Evolutionary conservation across 306 rosid genomes (phyloP).

Genomic region (Acmispon strigosus): DNA sequence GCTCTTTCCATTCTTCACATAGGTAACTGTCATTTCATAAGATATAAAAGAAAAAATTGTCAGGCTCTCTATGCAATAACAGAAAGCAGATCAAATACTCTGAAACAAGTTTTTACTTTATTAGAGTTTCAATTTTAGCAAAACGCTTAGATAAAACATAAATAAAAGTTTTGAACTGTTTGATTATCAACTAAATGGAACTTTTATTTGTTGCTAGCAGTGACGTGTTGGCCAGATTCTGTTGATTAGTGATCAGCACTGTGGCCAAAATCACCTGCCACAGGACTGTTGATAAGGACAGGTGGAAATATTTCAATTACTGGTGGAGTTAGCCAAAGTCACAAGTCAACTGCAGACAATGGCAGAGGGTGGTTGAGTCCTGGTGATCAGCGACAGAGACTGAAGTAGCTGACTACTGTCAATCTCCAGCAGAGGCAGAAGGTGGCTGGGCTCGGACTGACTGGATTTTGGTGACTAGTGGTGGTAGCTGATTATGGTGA

Average conservation of each 20-base stretch:
- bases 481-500: too few species aligned
- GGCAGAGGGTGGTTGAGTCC: too few species aligned
- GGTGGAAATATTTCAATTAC: not conserved
- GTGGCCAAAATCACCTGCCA: not conserved
- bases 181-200: not conserved
- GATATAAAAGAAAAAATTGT: not conserved
- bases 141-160: not conserved
- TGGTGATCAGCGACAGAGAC: too few species aligned
- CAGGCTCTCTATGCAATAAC: not conserved
- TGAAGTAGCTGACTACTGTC: too few species aligned
- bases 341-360: not conserved
- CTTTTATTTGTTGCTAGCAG: not conserved
- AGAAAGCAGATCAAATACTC: constrained; percentile 9
- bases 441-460: too few species aligned
- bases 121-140: not conserved
- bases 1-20: constrained; percentile 74
- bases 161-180: not conserved
- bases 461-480: too few species aligned
- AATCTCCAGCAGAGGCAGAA: too few species aligned
- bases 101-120: not conserved
- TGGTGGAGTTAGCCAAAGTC: not conserved
- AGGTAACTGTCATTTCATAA: constrained; percentile 46
- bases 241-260: not conserved
- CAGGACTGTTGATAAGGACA: not conserved
- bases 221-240: not conserved